Evolutionary conservation across 2,329 filamentous ascomycete genomes (phyloP).

Genomic region (Chaetomium globosum): DNA sequence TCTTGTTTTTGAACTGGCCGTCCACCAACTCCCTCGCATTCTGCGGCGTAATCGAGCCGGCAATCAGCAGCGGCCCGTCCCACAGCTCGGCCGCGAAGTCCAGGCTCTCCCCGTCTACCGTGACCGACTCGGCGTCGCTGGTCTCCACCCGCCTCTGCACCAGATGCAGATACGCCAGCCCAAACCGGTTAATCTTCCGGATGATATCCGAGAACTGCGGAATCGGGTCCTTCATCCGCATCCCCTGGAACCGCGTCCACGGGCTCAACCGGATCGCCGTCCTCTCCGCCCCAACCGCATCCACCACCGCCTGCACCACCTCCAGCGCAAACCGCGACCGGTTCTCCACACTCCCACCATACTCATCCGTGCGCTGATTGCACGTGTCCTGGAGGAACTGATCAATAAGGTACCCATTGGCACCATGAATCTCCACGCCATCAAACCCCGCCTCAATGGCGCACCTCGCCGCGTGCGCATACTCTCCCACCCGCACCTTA

Average conservation of each 20-base stretch:
- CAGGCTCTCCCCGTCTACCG: constrained; percentile 34
- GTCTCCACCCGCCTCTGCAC: constrained; percentile 48
- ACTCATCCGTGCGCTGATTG: constrained; percentile 58
- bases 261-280: constrained; percentile 59
- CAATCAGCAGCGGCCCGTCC: constrained; percentile 41
- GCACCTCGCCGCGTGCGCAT: constrained; percentile 56
- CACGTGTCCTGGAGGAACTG: constrained; percentile 58
- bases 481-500: constrained; percentile 54
- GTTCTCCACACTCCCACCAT: constrained; percentile 57
- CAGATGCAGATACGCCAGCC: constrained; percentile 59
- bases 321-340: constrained; percentile 57
- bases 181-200: constrained; percentile 35
- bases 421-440: constrained; percentile 52
- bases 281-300: constrained; percentile 44
- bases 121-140: not conserved
- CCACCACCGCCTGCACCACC: constrained; percentile 53
- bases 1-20: constrained; percentile 35
- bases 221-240: constrained; percentile 33
- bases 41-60: constrained; percentile 38
- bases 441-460: constrained; percentile 52
- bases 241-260: constrained; percentile 51
- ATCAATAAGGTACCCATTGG: constrained; percentile 61
- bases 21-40: constrained; percentile 39
- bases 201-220: constrained; percentile 34
- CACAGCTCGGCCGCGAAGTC: constrained; percentile 41